Evolutionary conservation across 805 yeast genomes (phyloP).

Genomic region (Starmerella kuoi): DNA sequence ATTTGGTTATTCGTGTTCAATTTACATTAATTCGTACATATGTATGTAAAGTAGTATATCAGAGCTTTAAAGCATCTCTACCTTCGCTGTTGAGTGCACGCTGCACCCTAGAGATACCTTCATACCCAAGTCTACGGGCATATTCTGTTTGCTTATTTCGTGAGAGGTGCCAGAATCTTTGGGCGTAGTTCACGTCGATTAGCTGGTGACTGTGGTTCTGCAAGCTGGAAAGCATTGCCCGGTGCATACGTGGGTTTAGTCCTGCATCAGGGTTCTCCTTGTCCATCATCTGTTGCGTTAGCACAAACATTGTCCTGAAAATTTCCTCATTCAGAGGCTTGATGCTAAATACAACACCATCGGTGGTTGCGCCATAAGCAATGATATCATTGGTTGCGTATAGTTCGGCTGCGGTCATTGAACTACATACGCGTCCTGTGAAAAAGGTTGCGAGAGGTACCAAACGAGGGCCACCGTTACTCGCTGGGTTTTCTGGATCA

Average conservation of each 20-base stretch:
- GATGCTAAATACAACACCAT: slow-evolving; percentile 67
- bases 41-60: not conserved
- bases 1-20: no score
- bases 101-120: slow-evolving; percentile 24
- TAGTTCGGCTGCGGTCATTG: slow-evolving; percentile 26
- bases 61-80: slow-evolving; percentile 12
- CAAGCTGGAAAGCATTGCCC: slow-evolving; percentile 17
- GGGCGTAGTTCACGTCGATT: slow-evolving; percentile 25
- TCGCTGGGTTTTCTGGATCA: slow-evolving; percentile 82
- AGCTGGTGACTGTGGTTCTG: slow-evolving; percentile 18
- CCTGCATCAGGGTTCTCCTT: slow-evolving; percentile 65
- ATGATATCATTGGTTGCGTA: slow-evolving; percentile 29
- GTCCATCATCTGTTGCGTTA: slow-evolving; percentile 79
- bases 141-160: slow-evolving; percentile 22
- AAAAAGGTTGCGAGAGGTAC: slow-evolving; percentile 60
- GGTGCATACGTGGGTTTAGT: slow-evolving; percentile 48
- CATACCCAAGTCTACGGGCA: slow-evolving; percentile 25
- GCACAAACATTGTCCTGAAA: slow-evolving; percentile 67
- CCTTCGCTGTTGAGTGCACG: slow-evolving; percentile 18
- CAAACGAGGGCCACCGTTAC: slow-evolving; percentile 66
- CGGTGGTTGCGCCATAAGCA: slow-evolving; percentile 58
- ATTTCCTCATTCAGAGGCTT: slow-evolving; percentile 62
- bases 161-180: slow-evolving; percentile 22
- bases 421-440: slow-evolving; percentile 39
- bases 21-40: no score